Evolutionary conservation across 805 yeast genomes (phyloP).

Genomic region (Lipomyces lipofer): DNA sequence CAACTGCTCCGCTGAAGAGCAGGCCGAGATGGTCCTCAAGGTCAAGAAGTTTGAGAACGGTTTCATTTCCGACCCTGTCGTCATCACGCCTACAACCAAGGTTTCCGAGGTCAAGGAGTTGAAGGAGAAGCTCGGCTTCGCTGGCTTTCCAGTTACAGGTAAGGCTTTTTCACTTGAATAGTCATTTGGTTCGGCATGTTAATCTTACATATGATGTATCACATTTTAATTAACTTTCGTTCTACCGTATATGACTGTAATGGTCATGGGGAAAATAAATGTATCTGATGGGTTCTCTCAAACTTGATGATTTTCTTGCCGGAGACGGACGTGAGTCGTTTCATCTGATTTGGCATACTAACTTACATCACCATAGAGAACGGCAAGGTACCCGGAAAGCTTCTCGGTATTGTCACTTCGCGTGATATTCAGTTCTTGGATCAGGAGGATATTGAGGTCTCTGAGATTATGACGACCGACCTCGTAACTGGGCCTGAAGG

Average conservation of each 20-base stretch:
- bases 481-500: slow-evolving; percentile 82
- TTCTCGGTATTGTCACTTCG: slow-evolving; percentile 92
- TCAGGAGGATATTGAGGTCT: slow-evolving; percentile 58
- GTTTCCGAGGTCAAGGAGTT: slow-evolving; percentile 77
- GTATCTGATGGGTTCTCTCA: no score
- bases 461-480: slow-evolving; percentile 87
- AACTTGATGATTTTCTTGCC: no score
- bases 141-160: slow-evolving; percentile 99
- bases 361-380: slow-evolving; percentile 52
- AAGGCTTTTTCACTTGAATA: slow-evolving; percentile 46
- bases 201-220: slow-evolving; percentile 33
- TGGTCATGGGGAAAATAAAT: slow-evolving; percentile 32
- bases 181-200: background rate
- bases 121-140: slow-evolving; percentile 77
- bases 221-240: slow-evolving; percentile 84
- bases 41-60: slow-evolving; percentile 98
- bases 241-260: slow-evolving; percentile 75
- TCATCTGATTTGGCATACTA: slow-evolving; percentile 29
- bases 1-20: slow-evolving; percentile 94
- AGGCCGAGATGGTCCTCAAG: slow-evolving; percentile 96
- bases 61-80: slow-evolving; percentile 91
- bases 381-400: slow-evolving; percentile 85
- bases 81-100: slow-evolving; percentile 70
- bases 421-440: slow-evolving; percentile 97
- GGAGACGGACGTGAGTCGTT: no score